Evolutionary conservation across 352 stramenopile genomes (phyloP), one percentile per base, ranked within the genome.

Genomic region (Peronosclerospora sorghi): DNA sequence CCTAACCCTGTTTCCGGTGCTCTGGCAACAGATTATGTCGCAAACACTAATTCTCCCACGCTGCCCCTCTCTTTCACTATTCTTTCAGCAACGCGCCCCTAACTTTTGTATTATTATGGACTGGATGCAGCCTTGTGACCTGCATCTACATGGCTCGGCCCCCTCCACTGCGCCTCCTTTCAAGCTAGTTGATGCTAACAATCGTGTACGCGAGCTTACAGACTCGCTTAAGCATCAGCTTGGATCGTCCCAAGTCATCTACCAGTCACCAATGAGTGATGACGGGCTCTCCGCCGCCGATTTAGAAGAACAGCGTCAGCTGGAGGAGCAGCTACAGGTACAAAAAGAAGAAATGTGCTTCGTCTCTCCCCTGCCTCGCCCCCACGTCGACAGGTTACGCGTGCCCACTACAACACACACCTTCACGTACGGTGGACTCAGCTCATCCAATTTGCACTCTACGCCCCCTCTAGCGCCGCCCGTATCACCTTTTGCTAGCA

Each of bases 271-370:
- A 32, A 35, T 65, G 15, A 63, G 36, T 19, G 61, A 79, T 46
- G 52, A 74, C 19, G 65, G 54, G 15, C 59, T 72, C 37, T 66
- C 66, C 8, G 60, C 64, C n/a, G 68, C 59, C 12, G 68, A 81
- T 20, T 34, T 77, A 5, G 73, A 79, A 35, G 72, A 83, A 20
- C 66, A 83, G 41, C 68, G 65, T 13, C 72, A 82, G 39, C 65
- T 87, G 12, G 70, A 78, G 46, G 70, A 85, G 56, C 75, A 88
- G 58, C 63, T 88, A 8, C 63, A 70, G 42, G 61, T 76, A 36
- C 75, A 88, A 50, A 72, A 74, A 17, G 70, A 88, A 43, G 75
- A 88, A 48, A 88, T 88, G 75, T 76, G 72, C 54, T 83, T 87
- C 28, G 61, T 76, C 15, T 66, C 68, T n/a, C 62, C 64, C 12